Base-by-base conservation (phyloP, 306 rosid species). In the Albizia julibrissin region DNA sequence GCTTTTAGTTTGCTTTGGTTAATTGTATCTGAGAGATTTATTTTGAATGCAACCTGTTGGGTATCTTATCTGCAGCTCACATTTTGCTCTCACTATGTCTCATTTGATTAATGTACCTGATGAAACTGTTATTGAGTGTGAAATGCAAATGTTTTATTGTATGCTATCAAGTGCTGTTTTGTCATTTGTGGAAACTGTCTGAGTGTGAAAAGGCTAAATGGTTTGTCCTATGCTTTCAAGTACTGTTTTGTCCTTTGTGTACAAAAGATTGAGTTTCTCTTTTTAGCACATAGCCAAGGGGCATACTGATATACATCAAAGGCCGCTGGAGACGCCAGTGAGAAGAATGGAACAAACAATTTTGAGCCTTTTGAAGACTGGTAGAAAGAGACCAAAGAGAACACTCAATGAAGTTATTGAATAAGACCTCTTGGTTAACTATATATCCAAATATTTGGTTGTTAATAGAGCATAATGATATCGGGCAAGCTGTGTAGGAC, bases 121-220 rank as follows among this genome's bases (percentile, higher is more conserved):
- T 39, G 62, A 16, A 69, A 79, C 22, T 40, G 65, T 76, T 71
- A 39, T 64, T 72, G 56, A 70, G 31, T 66, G 69, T 71, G 58
- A 54, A 21, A 56, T 26, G 71, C 75, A 58, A 37, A 21, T 72
- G 39, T 64, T 43, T 47, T 66, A 58, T 79, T 33, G 46, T 58
- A 37, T 52, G 59, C 59, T 52, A 18, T 52, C 22, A 15, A 52
- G 24, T 75, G 54, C 37, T 52, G 14, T 76, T 82, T 66, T 43
- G 56, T 72, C 81, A 27, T 78, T 68, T 78, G 65, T 68, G 49
- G 39, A n/a, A 66, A 79, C 27, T 40, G 64, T 76, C 54, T 72
- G 56, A 71, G 31, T 66, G 74, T 71, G 58, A 54, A n/a, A n/a
- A 56, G 21, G 71, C 75, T 18, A 59, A 37, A 21, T 72, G 40